phyloP scores from a whole-genome alignment of 805 yeast species.

The Wickerhamiella azymoides region DNA sequence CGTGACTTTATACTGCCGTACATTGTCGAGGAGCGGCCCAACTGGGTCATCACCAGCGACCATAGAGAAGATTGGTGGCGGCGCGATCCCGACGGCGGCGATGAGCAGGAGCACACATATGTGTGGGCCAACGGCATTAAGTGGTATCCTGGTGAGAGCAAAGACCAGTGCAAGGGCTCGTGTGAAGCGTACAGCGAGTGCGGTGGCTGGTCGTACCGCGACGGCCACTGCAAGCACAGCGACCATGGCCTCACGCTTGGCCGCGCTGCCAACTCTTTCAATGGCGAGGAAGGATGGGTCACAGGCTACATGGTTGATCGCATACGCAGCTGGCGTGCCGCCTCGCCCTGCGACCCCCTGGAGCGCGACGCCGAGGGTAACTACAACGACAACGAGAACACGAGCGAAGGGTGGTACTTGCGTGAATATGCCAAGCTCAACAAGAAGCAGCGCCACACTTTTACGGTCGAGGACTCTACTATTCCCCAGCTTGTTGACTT shows the following conservation, averaged over 20 bases:
- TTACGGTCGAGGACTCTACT: not conserved
- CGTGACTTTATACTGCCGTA: conserved; percentile 23
- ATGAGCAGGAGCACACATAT: not conserved
- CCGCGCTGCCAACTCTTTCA: conserved; percentile 11
- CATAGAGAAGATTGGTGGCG: conserved; percentile 6
- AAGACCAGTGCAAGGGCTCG: conserved; percentile 9
- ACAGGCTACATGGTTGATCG: conserved; percentile 24
- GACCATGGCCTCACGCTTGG: conserved; percentile 12
- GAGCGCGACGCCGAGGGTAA: conserved; percentile 4
- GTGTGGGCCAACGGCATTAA: not conserved
- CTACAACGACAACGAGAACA: conserved; percentile 9
- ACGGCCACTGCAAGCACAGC: conserved; percentile 11
- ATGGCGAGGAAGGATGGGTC: conserved; percentile 10
- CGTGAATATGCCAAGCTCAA: not conserved
- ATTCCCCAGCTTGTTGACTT: too few species aligned
- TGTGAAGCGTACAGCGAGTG: conserved; percentile 17
- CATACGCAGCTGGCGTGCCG: conserved; percentile 16
- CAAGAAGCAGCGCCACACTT: not conserved
- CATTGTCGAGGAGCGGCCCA: conserved; percentile 14
- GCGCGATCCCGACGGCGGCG: conserved; percentile 10
- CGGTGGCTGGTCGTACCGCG: conserved; percentile 12
- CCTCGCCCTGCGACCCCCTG: conserved; percentile 8
- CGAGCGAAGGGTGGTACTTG: conserved; percentile 16
- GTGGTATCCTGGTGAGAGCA: not conserved
- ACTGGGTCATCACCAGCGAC: conserved; percentile 18